Evolutionary conservation across 805 yeast genomes (phyloP).

Genomic region (Candida nitratophila): DNA sequence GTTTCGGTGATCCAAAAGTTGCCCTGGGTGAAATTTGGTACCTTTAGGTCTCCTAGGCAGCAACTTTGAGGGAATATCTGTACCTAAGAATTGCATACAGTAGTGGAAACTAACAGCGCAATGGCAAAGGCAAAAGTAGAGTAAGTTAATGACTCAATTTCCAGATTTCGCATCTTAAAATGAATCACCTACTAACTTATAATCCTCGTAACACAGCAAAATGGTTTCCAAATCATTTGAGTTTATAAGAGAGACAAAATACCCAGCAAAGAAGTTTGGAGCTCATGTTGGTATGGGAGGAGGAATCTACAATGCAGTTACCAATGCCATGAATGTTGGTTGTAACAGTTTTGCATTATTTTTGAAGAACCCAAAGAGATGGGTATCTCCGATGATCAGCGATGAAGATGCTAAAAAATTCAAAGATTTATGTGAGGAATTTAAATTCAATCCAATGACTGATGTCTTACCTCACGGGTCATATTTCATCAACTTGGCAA

Average conservation of each 20-base stretch:
- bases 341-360: constrained; percentile 88
- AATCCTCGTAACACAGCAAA: too few relatives aligned
- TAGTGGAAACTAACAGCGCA: too few relatives aligned
- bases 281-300: constrained; percentile 86
- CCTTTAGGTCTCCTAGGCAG: background rate
- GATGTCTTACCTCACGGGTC: constrained; percentile 94
- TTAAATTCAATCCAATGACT: constrained; percentile 63
- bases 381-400: constrained; percentile 78
- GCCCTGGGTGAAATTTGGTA: background rate
- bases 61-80: too few relatives aligned
- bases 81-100: too few relatives aligned
- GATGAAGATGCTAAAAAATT: constrained; percentile 64
- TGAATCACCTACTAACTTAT: too few relatives aligned
- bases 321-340: constrained; percentile 40
- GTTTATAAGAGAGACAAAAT: constrained; percentile 35
- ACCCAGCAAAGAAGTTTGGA: constrained; percentile 57
- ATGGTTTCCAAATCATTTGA: constrained; percentile 11
- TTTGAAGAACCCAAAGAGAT: constrained; percentile 81
- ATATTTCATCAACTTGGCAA: constrained; percentile 86
- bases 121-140: constrained; percentile 1
- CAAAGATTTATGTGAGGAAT: constrained; percentile 50
- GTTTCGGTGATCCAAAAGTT: too few relatives aligned
- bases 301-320: constrained; percentile 39
- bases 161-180: too few relatives aligned
- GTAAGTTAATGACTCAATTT: too few relatives aligned